Percentiles rank a stretch among this genome's conserved stretches.
These are phyloP conservation scores for Oenanthe sinensis DNA, from an alignment of 129 eudicot species.

Conservation along the genomic window DNA sequence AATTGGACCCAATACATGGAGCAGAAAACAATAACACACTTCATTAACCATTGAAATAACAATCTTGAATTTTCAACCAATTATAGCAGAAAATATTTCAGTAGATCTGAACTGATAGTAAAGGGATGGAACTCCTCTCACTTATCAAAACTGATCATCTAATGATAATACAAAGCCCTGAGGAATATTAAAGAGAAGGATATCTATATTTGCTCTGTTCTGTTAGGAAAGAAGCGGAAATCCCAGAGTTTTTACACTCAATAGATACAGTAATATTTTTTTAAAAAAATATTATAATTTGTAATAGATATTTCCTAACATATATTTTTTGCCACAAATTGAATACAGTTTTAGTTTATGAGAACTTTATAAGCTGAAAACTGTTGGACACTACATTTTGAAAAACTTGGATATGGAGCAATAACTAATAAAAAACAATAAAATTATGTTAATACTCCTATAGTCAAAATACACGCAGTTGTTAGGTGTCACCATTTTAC, in stretches of 20 bases:
- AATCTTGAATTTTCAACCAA: not conserved
- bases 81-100: not conserved
- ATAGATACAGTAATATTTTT: not conserved
- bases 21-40: not conserved
- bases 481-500: not conserved
- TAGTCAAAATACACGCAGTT: not conserved
- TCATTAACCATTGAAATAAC: not conserved
- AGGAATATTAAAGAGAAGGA: not conserved
- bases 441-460: not conserved
- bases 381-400: not conserved
- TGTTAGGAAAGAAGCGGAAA: not conserved
- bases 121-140: not conserved
- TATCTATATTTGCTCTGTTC: not conserved
- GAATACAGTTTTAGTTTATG: not conserved
- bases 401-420: not conserved
- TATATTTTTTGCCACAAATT: too few species aligned
- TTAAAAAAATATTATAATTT: too few species aligned
- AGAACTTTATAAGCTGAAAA: not conserved
- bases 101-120: too few species aligned
- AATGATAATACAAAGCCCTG: not conserved
- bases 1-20: not conserved
- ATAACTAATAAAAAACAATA: not conserved
- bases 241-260: not conserved
- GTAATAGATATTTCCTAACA: not conserved
- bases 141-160: not conserved